Conservation (phyloP, 768 basidiomycete species). For the Xerocomus potaroensis region DNA sequence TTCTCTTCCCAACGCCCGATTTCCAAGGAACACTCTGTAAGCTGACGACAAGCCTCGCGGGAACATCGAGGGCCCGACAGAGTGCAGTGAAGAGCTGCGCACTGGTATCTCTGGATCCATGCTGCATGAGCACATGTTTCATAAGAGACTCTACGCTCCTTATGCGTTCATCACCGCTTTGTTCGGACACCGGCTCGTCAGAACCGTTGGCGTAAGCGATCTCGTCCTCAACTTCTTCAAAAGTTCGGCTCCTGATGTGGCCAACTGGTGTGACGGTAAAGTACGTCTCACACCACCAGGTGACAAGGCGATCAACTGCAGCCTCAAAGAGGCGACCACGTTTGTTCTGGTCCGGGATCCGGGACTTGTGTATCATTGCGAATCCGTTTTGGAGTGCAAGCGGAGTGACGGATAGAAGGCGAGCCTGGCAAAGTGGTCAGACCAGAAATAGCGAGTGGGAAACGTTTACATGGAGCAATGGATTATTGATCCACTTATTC, state of each 20-base stretch:
- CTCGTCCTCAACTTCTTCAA: constrained; percentile 60
- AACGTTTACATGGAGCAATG: constrained; percentile 68
- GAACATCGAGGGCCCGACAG: constrained; percentile 81
- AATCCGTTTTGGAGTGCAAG: constrained; percentile 78
- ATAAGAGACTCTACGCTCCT: constrained; percentile 81
- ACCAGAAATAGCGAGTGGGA: not conserved
- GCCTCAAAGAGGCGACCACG: constrained; percentile 87
- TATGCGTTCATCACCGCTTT: constrained; percentile 59
- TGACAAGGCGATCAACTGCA: constrained; percentile 64
- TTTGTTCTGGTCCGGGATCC: constrained; percentile 72
- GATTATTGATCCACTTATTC: constrained; percentile 83
- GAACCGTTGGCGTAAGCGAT: constrained; percentile 25
- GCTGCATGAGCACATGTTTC: constrained; percentile 83
- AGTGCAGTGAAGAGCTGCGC: constrained; percentile 90
- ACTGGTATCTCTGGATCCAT: constrained; percentile 79
- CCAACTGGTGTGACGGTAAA: constrained; percentile 60
- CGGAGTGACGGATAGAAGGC: constrained; percentile 84
- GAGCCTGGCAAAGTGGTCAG: constrained; percentile 51
- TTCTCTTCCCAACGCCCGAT: constrained; percentile 48
- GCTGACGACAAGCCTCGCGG: constrained; percentile 83
- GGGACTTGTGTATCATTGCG: constrained; percentile 72
- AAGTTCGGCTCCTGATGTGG: constrained; percentile 72
- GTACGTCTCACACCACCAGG: constrained; percentile 82
- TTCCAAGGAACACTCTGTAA: constrained; percentile 94
- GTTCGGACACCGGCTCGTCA: constrained; percentile 39